These are phyloP conservation scores for Boletus pseudo-olivaceus DNA, from an alignment of 768 basidiomycete species.

Conservation along the genomic window DNA sequence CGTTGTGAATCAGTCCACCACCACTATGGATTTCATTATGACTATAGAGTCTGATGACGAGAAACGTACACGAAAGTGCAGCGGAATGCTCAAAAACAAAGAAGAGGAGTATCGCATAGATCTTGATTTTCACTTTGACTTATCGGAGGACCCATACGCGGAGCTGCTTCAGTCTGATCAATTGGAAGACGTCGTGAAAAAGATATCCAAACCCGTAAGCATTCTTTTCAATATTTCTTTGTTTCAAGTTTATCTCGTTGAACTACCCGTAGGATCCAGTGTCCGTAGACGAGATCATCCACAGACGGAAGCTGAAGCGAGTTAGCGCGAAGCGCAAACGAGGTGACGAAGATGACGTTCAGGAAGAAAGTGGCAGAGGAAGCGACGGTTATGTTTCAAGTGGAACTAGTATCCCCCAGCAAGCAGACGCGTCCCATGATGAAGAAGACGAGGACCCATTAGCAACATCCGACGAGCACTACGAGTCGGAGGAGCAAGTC, in stretches of 20 bases:
- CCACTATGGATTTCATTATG: conserved; percentile 64
- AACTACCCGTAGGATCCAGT: conserved; percentile 56
- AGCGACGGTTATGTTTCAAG: conserved; percentile 11
- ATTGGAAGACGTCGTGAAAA: conserved; percentile 57
- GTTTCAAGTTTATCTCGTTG: not conserved
- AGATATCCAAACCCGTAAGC: conserved; percentile 57
- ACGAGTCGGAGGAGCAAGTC: conserved; percentile 26
- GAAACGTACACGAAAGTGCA: conserved; percentile 32
- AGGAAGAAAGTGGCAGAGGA: conserved; percentile 35
- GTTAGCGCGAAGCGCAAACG: conserved; percentile 62
- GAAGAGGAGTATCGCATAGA: conserved; percentile 64
- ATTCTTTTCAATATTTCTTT: conserved; percentile 19
- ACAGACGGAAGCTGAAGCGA: conserved; percentile 50
- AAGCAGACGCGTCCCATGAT: conserved; percentile 29
- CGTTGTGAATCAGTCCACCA: not conserved
- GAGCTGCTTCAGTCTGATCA: conserved; percentile 47
- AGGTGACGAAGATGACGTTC: conserved; percentile 31
- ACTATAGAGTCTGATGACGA: conserved; percentile 82
- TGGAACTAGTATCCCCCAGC: conserved; percentile 10
- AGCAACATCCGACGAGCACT: conserved; percentile 31
- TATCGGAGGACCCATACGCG: conserved; percentile 64
- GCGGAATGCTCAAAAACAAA: conserved; percentile 26
- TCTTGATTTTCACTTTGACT: conserved; percentile 81
- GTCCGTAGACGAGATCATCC: conserved; percentile 91
- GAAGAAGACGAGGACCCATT: conserved; percentile 33